These are phyloP conservation scores for Excoecaria agallocha DNA, from an alignment of 345 rosid genomes.

Conservation along the genomic window DNA sequence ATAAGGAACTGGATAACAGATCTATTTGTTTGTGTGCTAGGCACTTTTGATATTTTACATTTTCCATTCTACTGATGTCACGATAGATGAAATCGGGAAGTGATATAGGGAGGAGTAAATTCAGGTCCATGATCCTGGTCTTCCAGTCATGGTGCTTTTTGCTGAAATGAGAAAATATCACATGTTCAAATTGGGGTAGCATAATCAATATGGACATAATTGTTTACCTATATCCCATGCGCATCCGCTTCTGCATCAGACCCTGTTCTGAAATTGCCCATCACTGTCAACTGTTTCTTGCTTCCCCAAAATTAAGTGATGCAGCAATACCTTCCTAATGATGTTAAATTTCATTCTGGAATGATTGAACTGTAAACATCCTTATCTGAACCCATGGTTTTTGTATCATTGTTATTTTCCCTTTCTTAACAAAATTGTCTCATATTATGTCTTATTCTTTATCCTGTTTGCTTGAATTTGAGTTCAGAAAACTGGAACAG, in stretches of 20 bases:
- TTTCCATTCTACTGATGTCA: not conserved
- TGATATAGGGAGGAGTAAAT: not conserved
- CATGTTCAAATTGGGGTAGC: not conserved
- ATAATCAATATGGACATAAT: not conserved
- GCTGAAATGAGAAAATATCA: too few relatives aligned
- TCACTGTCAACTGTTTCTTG: not conserved
- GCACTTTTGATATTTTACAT: not conserved
- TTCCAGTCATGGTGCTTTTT: not conserved
- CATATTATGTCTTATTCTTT: not conserved
- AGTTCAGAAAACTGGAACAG: not conserved
- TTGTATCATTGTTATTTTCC: not conserved
- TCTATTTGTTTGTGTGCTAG: not conserved
- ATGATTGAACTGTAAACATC: not conserved
- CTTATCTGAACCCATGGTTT: not conserved
- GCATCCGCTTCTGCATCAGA: not conserved
- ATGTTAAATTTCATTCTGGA: not conserved
- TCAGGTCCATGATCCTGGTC: not conserved
- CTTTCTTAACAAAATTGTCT: not conserved
- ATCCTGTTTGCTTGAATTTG: not conserved
- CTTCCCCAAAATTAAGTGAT: too few relatives aligned
- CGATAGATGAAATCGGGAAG: not conserved
- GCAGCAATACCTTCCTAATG: not conserved
- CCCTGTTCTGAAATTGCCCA: not conserved
- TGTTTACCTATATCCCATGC: not conserved
- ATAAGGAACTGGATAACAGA: not conserved